Conservation (phyloP, 495 filamentous ascomycete genomes). For the Penicillium psychrofluorescens region DNA sequence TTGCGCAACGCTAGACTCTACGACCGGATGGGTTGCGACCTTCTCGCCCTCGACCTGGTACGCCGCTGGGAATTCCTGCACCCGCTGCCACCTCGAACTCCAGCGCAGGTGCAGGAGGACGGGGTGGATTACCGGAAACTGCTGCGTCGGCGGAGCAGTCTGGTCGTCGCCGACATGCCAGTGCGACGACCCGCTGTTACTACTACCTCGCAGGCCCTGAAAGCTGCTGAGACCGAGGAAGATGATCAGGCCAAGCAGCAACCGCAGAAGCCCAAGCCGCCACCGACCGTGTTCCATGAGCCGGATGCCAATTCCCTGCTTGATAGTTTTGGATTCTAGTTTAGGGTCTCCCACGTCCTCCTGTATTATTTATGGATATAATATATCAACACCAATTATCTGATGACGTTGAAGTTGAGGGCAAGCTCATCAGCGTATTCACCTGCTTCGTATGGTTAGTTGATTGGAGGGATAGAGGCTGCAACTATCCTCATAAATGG, state of each 20-base stretch:
- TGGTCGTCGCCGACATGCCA: constrained; percentile 77
- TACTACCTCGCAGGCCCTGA: not conserved
- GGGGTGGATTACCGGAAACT: constrained; percentile 56
- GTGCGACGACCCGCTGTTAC: constrained; percentile 13
- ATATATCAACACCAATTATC: too few relatives aligned
- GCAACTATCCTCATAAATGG: too few relatives aligned
- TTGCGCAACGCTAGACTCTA: constrained; percentile 83
- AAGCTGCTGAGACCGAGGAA: constrained; percentile 11
- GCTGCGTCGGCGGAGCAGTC: constrained; percentile 62
- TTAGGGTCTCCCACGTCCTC: not conserved
- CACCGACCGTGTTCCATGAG: constrained; percentile 81
- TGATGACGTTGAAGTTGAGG: too few relatives aligned
- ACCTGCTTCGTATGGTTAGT: too few relatives aligned
- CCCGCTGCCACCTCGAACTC: constrained; percentile 19
- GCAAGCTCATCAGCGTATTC: too few relatives aligned
- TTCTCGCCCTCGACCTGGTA: constrained; percentile 79
- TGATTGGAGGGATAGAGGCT: too few relatives aligned
- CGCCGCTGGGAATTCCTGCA: constrained; percentile 82
- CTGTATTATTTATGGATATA: too few relatives aligned
- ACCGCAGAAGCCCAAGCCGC: constrained; percentile 49
- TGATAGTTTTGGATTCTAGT: constrained; percentile 69
- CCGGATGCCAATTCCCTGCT: constrained; percentile 77
- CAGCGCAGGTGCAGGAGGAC: constrained; percentile 29
- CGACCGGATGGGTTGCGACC: constrained; percentile 90
- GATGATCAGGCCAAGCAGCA: constrained; percentile 13